Conservation (phyloP, 2,329 filamentous ascomycete species). For the Fusarium sp. region DNA sequence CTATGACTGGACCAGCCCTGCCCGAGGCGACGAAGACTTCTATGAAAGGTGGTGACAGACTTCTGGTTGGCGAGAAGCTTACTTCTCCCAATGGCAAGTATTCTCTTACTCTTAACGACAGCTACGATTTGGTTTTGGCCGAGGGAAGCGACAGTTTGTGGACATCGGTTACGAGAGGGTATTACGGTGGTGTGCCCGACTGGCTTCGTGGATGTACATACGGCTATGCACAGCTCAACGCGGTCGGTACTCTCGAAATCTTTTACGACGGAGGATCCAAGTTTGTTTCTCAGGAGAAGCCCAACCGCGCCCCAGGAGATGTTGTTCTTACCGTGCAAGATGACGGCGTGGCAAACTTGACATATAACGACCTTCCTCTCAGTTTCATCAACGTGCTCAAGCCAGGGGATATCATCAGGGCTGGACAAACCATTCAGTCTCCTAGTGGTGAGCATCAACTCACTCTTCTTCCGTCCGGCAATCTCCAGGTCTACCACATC, state of each 20-base stretch:
- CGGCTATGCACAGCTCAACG: not conserved
- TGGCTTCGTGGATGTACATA: not conserved
- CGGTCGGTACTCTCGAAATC: not conserved
- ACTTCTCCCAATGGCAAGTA: not conserved
- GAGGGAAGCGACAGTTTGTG: not conserved
- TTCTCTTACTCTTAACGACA: rapidly evolving
- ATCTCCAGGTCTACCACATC: not conserved
- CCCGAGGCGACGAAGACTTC: rapidly evolving
- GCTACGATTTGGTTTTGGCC: rapidly evolving
- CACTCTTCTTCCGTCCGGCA: not conserved
- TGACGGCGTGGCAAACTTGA: rapidly evolving
- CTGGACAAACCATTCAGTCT: not conserved
- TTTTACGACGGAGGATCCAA: not conserved
- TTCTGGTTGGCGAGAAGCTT: not conserved
- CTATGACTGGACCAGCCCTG: rapidly evolving
- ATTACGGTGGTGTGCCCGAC: not conserved
- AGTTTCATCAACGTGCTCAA: not conserved
- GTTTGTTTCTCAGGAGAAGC: rapidly evolving
- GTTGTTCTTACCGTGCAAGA: not conserved
- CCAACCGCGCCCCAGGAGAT: not conserved
- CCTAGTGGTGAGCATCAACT: not conserved
- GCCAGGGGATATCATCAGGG: not conserved
- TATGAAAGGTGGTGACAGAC: not conserved
- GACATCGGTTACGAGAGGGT: not conserved
- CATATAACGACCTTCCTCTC: not conserved